Conservation (phyloP, 495 filamentous ascomycete genomes). For the Chlorociboria aeruginascens region DNA sequence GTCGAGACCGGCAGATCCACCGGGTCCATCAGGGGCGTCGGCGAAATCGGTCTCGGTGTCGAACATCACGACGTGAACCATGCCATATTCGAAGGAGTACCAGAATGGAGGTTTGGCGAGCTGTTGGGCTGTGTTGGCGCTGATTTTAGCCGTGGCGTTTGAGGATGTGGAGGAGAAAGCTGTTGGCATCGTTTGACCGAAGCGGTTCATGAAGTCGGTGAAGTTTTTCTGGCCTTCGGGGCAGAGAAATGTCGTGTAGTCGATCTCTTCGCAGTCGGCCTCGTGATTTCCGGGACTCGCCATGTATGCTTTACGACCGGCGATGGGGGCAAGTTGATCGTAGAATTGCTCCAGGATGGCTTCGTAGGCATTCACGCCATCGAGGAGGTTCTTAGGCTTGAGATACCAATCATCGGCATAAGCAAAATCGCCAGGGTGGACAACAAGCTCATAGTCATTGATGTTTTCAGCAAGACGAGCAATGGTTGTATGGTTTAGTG, state of each 20-base stretch:
- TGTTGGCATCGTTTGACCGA: conserved; percentile 33
- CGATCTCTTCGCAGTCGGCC: conserved; percentile 30
- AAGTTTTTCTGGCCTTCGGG: conserved; percentile 41
- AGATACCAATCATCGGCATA: conserved; percentile 38
- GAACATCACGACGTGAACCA: conserved; percentile 39
- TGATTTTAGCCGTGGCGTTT: conserved; percentile 30
- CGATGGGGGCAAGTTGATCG: conserved; percentile 36
- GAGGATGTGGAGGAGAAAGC: conserved; percentile 27
- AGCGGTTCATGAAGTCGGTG: conserved; percentile 40
- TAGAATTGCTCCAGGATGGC: conserved; percentile 44
- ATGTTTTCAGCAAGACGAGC: conserved; percentile 39
- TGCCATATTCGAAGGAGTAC: conserved; percentile 47
- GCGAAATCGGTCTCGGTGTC: conserved; percentile 42
- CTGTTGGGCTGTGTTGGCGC: conserved; percentile 33
- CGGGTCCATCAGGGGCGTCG: conserved; percentile 22
- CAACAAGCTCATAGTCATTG: conserved; percentile 45
- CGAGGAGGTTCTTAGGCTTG: conserved; percentile 27
- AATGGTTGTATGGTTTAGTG: conserved; percentile 52
- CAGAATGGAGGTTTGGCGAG: conserved; percentile 48
- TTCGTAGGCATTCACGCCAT: conserved; percentile 36
- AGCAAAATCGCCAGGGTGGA: conserved; percentile 42
- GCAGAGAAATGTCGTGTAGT: conserved; percentile 30
- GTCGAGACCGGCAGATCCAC: conserved; percentile 35
- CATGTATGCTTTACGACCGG: conserved; percentile 39
- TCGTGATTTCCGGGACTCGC: conserved; percentile 44